phyloP scores from a whole-genome alignment of 225 moss, liverwort and hornwort species.

The Bryoerythrophyllum caledonicum region DNA sequence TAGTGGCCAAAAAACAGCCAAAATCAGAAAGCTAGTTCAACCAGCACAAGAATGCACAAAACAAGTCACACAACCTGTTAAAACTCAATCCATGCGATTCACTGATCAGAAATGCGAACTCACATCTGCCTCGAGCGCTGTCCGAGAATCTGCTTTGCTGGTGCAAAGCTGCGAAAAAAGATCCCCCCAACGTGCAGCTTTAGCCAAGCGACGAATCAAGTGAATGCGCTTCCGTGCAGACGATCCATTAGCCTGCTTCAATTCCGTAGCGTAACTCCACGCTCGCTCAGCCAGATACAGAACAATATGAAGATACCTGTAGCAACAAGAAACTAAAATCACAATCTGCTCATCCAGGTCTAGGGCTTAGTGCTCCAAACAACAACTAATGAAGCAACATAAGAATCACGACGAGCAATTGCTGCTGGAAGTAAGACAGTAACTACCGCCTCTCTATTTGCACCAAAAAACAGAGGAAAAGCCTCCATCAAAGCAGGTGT shows the following conservation, averaged over 20 bases:
- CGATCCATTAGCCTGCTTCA: constrained; percentile 67
- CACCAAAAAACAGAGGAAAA: neutral
- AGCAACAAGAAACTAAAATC: neutral
- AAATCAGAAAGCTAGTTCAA: constrained; percentile 13
- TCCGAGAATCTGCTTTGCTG: constrained; percentile 81
- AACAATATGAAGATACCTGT: constrained; percentile 86
- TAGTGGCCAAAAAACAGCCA: constrained; percentile 29
- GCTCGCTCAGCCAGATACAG: constrained; percentile 90
- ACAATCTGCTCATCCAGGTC: neutral
- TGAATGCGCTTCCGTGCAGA: constrained; percentile 74
- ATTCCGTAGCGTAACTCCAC: constrained; percentile 96
- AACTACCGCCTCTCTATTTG: neutral
- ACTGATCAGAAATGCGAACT: constrained; percentile 16
- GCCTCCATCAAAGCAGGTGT: neutral
- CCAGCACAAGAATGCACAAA: too few species aligned
- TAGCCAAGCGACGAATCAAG: constrained; percentile 87
- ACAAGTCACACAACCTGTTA: neutral
- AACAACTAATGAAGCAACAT: neutral
- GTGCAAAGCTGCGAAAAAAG: constrained; percentile 80
- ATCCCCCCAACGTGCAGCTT: constrained; percentile 96
- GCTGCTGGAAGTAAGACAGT: neutral
- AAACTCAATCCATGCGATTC: neutral
- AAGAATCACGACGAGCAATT: neutral
- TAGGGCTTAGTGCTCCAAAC: neutral
- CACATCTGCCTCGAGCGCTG: constrained; percentile 92